Evolutionary conservation across 768 basidiomycete genomes (phyloP).

Genomic region (Paxillus ammoniavirescens): DNA sequence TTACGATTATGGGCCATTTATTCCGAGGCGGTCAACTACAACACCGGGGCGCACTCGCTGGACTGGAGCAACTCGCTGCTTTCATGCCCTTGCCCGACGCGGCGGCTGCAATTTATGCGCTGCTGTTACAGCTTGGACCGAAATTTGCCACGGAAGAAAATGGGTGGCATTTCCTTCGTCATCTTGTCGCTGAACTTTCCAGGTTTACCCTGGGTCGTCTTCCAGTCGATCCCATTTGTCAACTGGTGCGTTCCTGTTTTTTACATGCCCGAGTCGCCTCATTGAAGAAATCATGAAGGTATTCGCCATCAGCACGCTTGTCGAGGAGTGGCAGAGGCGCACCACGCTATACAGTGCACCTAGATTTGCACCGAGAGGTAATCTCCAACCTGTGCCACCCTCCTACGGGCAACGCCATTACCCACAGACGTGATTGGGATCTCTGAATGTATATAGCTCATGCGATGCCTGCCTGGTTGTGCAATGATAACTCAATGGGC

Average conservation of each 20-base stretch:
- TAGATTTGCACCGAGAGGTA: not conserved
- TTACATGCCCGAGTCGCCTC: not conserved
- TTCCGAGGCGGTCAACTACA: constrained; percentile 13
- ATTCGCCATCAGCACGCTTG: constrained; percentile 8
- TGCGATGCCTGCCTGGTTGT: no score
- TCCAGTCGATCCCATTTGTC: constrained; percentile 12
- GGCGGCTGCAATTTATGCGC: constrained; percentile 9
- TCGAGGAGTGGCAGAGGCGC: constrained; percentile 6
- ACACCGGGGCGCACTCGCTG: constrained; percentile 2
- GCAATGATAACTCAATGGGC: no score
- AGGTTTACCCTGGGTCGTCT: constrained; percentile 2
- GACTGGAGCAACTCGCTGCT: constrained; percentile 8
- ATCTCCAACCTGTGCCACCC: not conserved
- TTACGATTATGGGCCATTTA: constrained; percentile 14
- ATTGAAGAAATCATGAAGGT: constrained; percentile 11
- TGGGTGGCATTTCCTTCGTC: constrained; percentile 13
- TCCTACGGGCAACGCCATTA: not conserved
- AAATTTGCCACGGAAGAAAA: constrained; percentile 8
- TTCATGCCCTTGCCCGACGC: constrained; percentile 20
- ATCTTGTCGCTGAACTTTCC: constrained; percentile 8
- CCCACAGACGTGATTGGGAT: not conserved
- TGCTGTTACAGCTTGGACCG: constrained; percentile 17
- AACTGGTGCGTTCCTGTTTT: constrained; percentile 11
- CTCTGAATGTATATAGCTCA: not conserved
- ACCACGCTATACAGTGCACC: constrained; percentile 5